These are phyloP conservation scores for Colletotrichum sp. DNA, from an alignment of 2,329 filamentous ascomycete genomes.

Conservation along the genomic window DNA sequence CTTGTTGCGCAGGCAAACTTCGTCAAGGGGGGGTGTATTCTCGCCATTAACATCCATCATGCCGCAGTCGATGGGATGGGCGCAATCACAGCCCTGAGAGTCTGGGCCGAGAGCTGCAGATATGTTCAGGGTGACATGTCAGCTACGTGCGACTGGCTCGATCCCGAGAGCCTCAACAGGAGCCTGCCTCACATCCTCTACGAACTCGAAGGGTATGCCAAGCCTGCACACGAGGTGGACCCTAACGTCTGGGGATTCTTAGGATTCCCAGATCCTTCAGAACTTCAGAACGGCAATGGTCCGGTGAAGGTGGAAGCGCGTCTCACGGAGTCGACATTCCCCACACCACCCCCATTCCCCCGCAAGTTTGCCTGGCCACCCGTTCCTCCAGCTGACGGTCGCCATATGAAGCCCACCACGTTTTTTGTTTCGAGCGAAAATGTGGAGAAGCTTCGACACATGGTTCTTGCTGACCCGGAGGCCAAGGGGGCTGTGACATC, in stretches of 20 bases:
- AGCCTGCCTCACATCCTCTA: background rate
- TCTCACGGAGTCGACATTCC: background rate
- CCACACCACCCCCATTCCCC: background rate
- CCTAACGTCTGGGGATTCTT: background rate
- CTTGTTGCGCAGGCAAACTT: background rate
- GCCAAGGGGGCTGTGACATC: background rate
- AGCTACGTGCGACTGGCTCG: background rate
- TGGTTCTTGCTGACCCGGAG: background rate
- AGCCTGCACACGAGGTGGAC: background rate
- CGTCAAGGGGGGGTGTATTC: background rate
- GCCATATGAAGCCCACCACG: background rate
- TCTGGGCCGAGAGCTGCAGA: background rate
- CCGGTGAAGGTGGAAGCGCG: background rate
- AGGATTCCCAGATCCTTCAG: background rate
- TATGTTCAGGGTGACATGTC: background rate
- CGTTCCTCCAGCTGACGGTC: background rate
- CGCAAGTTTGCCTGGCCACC: background rate
- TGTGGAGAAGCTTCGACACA: background rate
- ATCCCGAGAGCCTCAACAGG: background rate
- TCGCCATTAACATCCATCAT: background rate
- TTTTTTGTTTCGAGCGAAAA: background rate
- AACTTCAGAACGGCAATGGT: background rate
- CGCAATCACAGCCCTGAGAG: background rate
- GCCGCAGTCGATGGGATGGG: background rate
- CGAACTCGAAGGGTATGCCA: background rate